A percentile compares a stretch with the other conserved stretches of the same genome.
phyloP scores from a whole-genome alignment of 2,329 filamentous ascomycete species.

The Hansfordia pulvinata region DNA sequence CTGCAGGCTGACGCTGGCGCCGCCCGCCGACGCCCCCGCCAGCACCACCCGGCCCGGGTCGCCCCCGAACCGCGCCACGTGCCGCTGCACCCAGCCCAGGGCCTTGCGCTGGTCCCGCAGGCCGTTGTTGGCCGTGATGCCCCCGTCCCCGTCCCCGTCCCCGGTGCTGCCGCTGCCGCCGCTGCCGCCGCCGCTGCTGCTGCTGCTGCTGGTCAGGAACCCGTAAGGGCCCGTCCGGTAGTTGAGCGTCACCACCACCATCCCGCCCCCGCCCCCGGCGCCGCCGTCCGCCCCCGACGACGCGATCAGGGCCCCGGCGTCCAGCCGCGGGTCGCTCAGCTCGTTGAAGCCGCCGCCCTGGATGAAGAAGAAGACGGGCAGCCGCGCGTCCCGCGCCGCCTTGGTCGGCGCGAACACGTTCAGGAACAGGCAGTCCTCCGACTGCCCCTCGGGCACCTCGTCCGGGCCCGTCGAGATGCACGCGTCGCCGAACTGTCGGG shows the following conservation, averaged over 20 bases:
- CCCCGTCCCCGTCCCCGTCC: no score
- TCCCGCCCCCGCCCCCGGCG: no score
- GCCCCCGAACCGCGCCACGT: slow-evolving; percentile 57
- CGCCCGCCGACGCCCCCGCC: slow-evolving; percentile 57
- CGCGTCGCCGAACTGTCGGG: slow-evolving; percentile 9
- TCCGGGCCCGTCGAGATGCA: slow-evolving; percentile 12
- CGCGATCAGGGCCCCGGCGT: slow-evolving; percentile 46
- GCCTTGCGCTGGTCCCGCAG: slow-evolving; percentile 57
- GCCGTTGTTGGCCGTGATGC: slow-evolving; percentile 51
- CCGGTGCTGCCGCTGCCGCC: slow-evolving; percentile 23
- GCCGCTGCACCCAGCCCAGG: slow-evolving; percentile 53
- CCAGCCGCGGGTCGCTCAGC: slow-evolving; percentile 34
- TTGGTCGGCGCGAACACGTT: slow-evolving; percentile 47
- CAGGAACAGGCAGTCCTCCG: slow-evolving; percentile 59
- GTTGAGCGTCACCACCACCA: slow-evolving; percentile 61
- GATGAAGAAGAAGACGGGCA: slow-evolving; percentile 50
- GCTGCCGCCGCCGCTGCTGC: slow-evolving; percentile 23
- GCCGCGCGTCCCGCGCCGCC: slow-evolving; percentile 29
- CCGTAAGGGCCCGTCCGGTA: slow-evolving; percentile 66
- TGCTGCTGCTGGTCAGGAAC: slow-evolving; percentile 49
- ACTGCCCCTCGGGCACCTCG: slow-evolving; percentile 4
- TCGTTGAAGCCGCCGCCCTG: slow-evolving; percentile 48
- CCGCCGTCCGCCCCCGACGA: slow-evolving; percentile 41
- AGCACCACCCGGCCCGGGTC: slow-evolving; percentile 54
- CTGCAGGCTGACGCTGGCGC: slow-evolving; percentile 49